Percentiles rank a stretch among this genome's conserved stretches.
These are phyloP conservation scores for Saccharum spontaneum DNA, from an alignment of 176 grass and related monocot species.

Conservation along the genomic window DNA sequence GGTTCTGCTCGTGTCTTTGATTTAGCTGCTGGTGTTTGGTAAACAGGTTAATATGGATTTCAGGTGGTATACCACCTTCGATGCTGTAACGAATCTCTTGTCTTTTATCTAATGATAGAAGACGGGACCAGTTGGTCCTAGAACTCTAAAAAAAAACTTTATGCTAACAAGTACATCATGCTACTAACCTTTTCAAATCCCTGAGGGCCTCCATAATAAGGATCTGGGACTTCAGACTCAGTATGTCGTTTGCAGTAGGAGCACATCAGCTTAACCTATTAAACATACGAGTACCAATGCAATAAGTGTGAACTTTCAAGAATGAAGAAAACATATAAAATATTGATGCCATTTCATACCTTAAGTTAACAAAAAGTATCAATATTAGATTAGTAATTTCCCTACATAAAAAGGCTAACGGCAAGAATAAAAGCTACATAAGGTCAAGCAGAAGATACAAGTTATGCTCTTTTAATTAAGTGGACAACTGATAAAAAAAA, in stretches of 20 bases:
- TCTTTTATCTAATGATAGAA: too few species aligned
- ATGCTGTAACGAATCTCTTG: too few species aligned
- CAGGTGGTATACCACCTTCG: too few species aligned
- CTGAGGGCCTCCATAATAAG: constrained; percentile 88
- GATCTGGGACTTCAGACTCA: constrained; percentile 96
- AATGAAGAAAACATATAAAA: background rate
- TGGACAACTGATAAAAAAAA: background rate
- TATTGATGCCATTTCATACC: too few species aligned
- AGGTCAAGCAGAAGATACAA: background rate
- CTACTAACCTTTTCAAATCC: constrained; percentile 85
- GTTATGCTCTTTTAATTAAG: background rate
- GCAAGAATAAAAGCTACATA: background rate
- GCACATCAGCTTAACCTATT: constrained; percentile 92
- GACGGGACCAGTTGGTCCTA: too few species aligned
- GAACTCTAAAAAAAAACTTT: background rate
- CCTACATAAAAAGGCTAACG: background rate
- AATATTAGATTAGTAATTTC: too few species aligned
- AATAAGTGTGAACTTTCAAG: background rate
- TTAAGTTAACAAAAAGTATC: too few species aligned
- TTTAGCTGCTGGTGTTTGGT: too few species aligned
- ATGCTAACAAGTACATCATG: constrained; percentile 2
- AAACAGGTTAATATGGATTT: too few species aligned
- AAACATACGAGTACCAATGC: background rate
- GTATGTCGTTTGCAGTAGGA: constrained; percentile 83
- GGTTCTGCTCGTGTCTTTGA: too few species aligned